Percentiles rank a stretch among this genome's conserved stretches.
Evolutionary conservation across 1,139 yeast species (phyloP).

Genomic region (Taphrina sp.): DNA sequence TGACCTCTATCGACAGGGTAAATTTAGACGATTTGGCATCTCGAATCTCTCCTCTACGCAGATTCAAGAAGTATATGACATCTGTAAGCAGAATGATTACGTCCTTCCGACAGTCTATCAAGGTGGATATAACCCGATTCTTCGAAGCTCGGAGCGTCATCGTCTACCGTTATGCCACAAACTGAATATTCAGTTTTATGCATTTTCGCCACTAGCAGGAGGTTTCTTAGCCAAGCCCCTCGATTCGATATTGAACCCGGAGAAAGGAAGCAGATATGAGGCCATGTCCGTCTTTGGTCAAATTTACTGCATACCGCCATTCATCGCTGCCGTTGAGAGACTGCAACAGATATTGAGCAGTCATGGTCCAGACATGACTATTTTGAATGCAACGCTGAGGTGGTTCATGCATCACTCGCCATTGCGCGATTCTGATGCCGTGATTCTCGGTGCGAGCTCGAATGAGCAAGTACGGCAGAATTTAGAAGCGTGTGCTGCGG

Average conservation of each 20-base stretch:
- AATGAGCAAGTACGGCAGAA: not conserved
- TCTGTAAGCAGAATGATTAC: not conserved
- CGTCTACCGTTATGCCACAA: not conserved
- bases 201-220: conserved; percentile 1
- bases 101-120: not conserved
- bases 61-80: not conserved
- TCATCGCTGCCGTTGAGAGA: not conserved
- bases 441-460: not conserved
- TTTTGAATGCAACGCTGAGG: not conserved
- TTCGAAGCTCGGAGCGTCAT: not conserved
- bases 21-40: conserved; percentile 2
- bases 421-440: not conserved
- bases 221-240: conserved; percentile 4
- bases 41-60: not conserved
- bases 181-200: not conserved
- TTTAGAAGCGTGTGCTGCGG: not conserved
- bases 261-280: not conserved
- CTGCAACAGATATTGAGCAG: not conserved
- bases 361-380: not conserved
- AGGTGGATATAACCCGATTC: conserved; percentile 3
- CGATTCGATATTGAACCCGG: not conserved
- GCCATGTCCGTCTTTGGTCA: not conserved
- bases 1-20: not conserved
- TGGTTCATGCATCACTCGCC: conserved; percentile 4
- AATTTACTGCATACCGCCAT: not conserved